phyloP scores from a whole-genome alignment of 2,329 filamentous ascomycete genomes.

The Tothia fuscella region DNA sequence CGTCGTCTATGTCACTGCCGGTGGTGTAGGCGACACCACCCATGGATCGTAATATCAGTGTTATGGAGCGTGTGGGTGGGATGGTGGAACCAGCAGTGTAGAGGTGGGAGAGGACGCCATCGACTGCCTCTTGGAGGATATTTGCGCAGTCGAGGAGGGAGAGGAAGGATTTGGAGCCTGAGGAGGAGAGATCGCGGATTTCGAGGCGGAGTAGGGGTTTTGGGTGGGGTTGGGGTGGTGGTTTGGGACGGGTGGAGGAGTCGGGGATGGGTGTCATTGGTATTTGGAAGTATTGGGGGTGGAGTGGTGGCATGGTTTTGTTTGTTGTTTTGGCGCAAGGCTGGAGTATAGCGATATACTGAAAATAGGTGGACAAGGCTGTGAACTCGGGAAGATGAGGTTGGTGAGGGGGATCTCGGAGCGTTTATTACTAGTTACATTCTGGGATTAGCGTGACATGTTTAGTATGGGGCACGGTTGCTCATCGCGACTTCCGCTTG shows the following conservation, averaged over 20 bases:
- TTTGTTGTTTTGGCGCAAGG: too few species aligned
- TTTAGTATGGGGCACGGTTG: too few species aligned
- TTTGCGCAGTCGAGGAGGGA: slow-evolving; percentile 47
- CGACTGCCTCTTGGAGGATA: slow-evolving; percentile 51
- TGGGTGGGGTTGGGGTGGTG: slow-evolving; percentile 1
- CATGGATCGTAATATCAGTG: slow-evolving; percentile 68
- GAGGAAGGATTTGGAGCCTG: slow-evolving; percentile 57
- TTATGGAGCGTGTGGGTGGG: slow-evolving; percentile 70
- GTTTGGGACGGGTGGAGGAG: background rate
- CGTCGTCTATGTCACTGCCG: slow-evolving; percentile 61
- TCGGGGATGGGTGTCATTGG: slow-evolving; percentile 2
- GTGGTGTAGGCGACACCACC: slow-evolving; percentile 82
- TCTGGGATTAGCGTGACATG: too few species aligned
- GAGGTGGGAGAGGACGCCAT: slow-evolving; percentile 58
- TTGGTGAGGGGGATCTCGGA: too few species aligned
- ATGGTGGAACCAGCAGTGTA: slow-evolving; percentile 40
- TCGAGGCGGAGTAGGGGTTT: slow-evolving; percentile 35
- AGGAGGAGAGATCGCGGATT: slow-evolving; percentile 37
- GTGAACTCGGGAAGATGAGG: too few species aligned
- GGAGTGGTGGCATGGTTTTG: slow-evolving; percentile 1
- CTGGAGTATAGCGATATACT: too few species aligned
- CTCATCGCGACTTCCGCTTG: too few species aligned
- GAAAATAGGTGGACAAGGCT: too few species aligned
- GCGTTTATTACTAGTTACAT: too few species aligned
- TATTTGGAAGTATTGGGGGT: slow-evolving; percentile 1